Base-by-base conservation (phyloP, 768 basidiomycete genomes). In the Rhizopogon salebrosus region DNA sequence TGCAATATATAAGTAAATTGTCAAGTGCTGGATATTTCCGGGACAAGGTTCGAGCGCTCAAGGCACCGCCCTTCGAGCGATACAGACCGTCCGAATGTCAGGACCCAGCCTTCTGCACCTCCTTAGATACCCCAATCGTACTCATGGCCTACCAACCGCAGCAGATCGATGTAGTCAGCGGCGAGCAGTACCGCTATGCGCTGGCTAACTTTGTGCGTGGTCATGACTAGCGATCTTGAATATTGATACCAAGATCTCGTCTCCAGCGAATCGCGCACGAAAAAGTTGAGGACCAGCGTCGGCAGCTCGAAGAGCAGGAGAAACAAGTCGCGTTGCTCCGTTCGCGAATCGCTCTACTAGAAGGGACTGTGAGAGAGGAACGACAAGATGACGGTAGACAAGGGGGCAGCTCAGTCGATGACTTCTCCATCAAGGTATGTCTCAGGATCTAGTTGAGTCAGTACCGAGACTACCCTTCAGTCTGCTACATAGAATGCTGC, bases 401-500 rank as follows among this genome's bases (percentile, higher is more conserved):
- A 41, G 78, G 80, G 54, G 80, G 81, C 23, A 82, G 78, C 61
- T 84, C 87, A 0, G 77, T 92, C 41, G 91, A 92, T 62, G 90
- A 94, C 65, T 92, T 92, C 68, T 91, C 90, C 4, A 92, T 94
- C 72, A 87, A 84, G 75, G 90, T 87, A 49, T 14, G 79, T 64
- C 5, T 50, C 46, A 13, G 41, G 29, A 29, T 26, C 8, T 2
- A 27, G 23, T 39, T n/a, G n/a, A 20, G 24, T 16, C 23, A 13
- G 13, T 18, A 3, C 9, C 22, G 14, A 23, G 8, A n/a, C n/a
- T 48, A 22, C 18, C 23, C 38, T 38, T 41, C 14, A 26, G 6
- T 50, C 11, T 42, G 36, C 38, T 22, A 53, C 16, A 23, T 61
- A 93, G 89, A 92, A 88, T 58, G 75, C 86, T 8, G 90, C 91